Evolutionary conservation across 108 stramenopile species (phyloP).

Genomic region (Stephanodiscus minutulus): DNA sequence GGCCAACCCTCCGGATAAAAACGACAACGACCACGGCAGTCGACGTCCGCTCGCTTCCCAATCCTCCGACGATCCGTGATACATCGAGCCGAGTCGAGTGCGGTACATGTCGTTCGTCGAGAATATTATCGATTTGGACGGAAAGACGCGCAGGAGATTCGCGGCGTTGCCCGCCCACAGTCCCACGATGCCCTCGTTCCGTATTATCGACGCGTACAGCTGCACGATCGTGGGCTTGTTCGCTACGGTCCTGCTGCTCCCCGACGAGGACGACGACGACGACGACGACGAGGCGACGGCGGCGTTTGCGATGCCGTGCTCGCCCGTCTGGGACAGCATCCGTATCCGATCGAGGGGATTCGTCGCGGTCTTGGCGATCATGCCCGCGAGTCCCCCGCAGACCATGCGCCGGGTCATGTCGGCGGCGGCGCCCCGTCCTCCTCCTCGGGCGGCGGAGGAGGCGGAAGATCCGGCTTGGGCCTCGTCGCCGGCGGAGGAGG

Average conservation of each 20-base stretch:
- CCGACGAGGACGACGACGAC: too few species aligned
- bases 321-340: constrained; percentile 90
- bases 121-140: constrained; percentile 85
- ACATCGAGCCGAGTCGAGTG: constrained; percentile 38
- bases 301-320: constrained; percentile 46
- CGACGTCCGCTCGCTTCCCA: constrained; percentile 10
- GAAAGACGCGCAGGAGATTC: constrained; percentile 88
- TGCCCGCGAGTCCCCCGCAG: constrained; percentile 87
- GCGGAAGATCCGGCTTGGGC: constrained; percentile 4
- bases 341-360: constrained; percentile 90
- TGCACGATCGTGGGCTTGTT: constrained; percentile 33
- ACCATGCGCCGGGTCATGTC: constrained; percentile 82
- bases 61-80: constrained; percentile 11
- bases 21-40: constrained; percentile 56
- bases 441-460: too few species aligned
- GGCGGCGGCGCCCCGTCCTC: constrained; percentile 51
- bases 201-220: constrained; percentile 71
- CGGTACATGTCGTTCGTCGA: constrained; percentile 79
- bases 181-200: constrained; percentile 81
- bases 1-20: constrained; percentile 82
- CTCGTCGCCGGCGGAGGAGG: neutral
- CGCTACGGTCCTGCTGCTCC: too few species aligned
- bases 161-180: constrained; percentile 92
- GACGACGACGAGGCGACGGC: neutral
- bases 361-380: constrained; percentile 91